Base-by-base conservation (phyloP, 225 moss, liverwort and hornwort species). In the Climacium dendroides region DNA sequence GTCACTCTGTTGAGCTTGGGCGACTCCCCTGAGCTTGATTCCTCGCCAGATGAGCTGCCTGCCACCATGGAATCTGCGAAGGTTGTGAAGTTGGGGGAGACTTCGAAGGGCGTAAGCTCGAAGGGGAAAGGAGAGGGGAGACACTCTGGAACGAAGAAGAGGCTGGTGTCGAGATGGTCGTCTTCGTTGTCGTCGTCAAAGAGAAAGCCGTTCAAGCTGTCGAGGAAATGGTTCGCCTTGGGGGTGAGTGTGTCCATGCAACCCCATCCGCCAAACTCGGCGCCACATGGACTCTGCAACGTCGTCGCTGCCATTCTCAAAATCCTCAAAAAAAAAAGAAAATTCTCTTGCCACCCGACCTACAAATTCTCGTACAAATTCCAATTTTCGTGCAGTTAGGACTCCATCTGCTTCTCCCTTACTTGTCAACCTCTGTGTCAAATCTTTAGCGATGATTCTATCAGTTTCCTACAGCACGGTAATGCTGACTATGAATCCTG, bases 1-100 rank as follows among this genome's bases (percentile, higher is more conserved):
- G 91, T 89, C 86, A 90, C 28, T 19, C 87, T 79, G 67, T 88
- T 86, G 75, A 88, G 69, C 86, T 85, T 88, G 45, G 85, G 64
- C 24, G 57, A 64, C 48, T 78, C 83, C 47, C 28, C 37, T 26
- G 84, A 87, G 65, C 34, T 75, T 2, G 79, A 83, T 14, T 83
- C 73, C 22, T 58, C 58, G 57, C 72, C 57, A 41, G 24, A 11
- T 13, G 52, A 63, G 74, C 85, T 63, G 15, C 29, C 50, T 15
- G 39, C 11, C 48, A 20, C 24, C 45, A 53, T 45, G 60, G 52
- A 87, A 43, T 75, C 29, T 16, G 74, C 59, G 10, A 74, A 85
- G 4, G 61, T 28, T 16, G 37, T 6, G 65, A 79, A 86, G 11
- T 23, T 74, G 29, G 74, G 66, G 59, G 86, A 83, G 35, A 83